Evolutionary conservation across 2,329 filamentous ascomycete genomes (phyloP).

Genomic region (Phialophora chinensis): DNA sequence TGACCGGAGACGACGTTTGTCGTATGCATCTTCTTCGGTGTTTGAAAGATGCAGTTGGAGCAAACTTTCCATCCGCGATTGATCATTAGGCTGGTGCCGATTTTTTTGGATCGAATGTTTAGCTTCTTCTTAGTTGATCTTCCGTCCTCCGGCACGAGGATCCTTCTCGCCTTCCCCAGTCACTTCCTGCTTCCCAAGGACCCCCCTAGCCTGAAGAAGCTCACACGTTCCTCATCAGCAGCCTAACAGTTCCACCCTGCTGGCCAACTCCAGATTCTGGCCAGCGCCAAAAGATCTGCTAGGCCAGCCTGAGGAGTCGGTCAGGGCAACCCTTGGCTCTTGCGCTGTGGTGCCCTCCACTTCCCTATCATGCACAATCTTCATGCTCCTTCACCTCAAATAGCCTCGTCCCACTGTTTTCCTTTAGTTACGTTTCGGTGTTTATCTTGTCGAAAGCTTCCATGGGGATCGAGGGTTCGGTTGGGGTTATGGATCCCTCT

Average conservation of each 20-base stretch:
- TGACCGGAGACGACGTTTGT: not conserved
- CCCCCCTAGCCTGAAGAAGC: conserved; percentile 12
- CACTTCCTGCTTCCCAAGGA: not conserved
- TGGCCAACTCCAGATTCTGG: conserved; percentile 2
- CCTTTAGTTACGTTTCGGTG: conserved; percentile 5
- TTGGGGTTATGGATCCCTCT: not conserved
- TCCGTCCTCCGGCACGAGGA: not conserved
- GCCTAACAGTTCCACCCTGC: conserved; percentile 6
- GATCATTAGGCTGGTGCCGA: not conserved
- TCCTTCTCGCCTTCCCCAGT: conserved; percentile 10
- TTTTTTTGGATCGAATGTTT: not conserved
- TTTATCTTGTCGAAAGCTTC: conserved; percentile 6
- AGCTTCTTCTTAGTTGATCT: not conserved
- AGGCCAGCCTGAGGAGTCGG: conserved; percentile 10
- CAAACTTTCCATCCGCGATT: conserved; percentile 5
- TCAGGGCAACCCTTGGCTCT: not conserved
- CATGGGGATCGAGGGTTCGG: conserved; percentile 7
- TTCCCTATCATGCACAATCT: conserved; percentile 3
- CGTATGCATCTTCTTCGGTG: not conserved
- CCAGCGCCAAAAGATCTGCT: not conserved
- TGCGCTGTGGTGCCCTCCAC: conserved; percentile 4
- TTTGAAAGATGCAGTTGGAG: not conserved
- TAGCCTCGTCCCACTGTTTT: conserved; percentile 12
- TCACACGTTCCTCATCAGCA: conserved; percentile 13
- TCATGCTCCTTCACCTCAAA: not conserved